These are phyloP conservation scores for Somion occarium DNA, from an alignment of 1,284 basidiomycete genomes.

Conservation along the genomic window DNA sequence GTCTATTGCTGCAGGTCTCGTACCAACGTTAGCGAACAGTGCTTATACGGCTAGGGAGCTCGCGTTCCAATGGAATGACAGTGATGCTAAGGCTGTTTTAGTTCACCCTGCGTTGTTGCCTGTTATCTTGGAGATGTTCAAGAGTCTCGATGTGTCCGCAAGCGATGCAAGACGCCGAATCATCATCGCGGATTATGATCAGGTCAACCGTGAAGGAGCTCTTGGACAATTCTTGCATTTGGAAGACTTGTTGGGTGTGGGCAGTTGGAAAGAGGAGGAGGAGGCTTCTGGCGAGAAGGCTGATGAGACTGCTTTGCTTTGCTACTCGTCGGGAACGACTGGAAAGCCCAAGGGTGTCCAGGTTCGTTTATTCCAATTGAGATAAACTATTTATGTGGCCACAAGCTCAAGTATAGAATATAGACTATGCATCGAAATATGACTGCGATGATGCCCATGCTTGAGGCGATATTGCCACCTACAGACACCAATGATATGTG, in stretches of 20 bases:
- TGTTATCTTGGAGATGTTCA: constrained; percentile 25
- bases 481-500: neutral
- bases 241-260: constrained; percentile 4
- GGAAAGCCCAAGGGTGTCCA: constrained; percentile 36
- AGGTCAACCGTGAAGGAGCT: neutral
- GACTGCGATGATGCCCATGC: neutral
- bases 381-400: neutral
- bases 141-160: constrained; percentile 18
- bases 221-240: constrained; percentile 4
- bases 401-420: neutral
- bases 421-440: constrained; percentile 6
- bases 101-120: constrained; percentile 36
- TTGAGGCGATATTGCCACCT: neutral
- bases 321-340: constrained; percentile 46
- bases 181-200: constrained; percentile 17
- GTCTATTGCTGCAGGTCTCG: constrained; percentile 26
- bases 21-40: constrained; percentile 29
- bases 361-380: constrained; percentile 15
- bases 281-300: constrained; percentile 9
- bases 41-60: constrained; percentile 29
- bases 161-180: constrained; percentile 23
- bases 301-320: constrained; percentile 35
- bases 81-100: constrained; percentile 35
- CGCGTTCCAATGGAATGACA: constrained; percentile 31
- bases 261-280: constrained; percentile 6